These are phyloP conservation scores for Stagonosporopsis tanaceti DNA, from an alignment of 2,329 filamentous ascomycete genomes.

Conservation along the genomic window DNA sequence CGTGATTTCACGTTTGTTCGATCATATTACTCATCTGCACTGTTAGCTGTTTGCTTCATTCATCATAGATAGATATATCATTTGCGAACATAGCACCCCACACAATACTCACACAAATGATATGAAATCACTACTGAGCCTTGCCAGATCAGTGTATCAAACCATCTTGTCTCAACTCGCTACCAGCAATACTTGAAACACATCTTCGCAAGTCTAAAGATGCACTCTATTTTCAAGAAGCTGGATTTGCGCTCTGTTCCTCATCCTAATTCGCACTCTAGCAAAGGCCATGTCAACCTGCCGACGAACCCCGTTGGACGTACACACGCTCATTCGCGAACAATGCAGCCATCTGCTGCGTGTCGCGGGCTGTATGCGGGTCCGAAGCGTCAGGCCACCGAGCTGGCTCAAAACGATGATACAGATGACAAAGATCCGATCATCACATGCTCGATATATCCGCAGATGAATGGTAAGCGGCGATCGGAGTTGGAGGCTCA, in stretches of 20 bases:
- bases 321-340: not conserved
- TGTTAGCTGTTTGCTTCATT: not conserved
- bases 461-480: constrained; percentile 9
- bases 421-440: constrained; percentile 1
- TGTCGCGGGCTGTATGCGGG: constrained; percentile 1
- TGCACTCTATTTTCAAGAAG: not conserved
- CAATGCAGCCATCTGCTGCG: not conserved
- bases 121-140: not conserved
- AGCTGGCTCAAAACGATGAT: not conserved
- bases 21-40: not conserved
- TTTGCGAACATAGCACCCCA: not conserved
- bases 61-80: not conserved
- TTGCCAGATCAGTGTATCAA: not conserved
- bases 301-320: not conserved
- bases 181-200: not conserved
- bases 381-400: not conserved
- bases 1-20: not conserved
- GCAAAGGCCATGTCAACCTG: not conserved
- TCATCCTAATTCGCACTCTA: not conserved
- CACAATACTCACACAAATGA: not conserved
- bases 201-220: not conserved
- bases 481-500: constrained; percentile 2
- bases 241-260: not conserved
- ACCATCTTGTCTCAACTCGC: not conserved
- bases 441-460: constrained; percentile 9